These are phyloP conservation scores for Saccharomyces hybrid DNA, from an alignment of 1,139 yeast species.

Conservation along the genomic window DNA sequence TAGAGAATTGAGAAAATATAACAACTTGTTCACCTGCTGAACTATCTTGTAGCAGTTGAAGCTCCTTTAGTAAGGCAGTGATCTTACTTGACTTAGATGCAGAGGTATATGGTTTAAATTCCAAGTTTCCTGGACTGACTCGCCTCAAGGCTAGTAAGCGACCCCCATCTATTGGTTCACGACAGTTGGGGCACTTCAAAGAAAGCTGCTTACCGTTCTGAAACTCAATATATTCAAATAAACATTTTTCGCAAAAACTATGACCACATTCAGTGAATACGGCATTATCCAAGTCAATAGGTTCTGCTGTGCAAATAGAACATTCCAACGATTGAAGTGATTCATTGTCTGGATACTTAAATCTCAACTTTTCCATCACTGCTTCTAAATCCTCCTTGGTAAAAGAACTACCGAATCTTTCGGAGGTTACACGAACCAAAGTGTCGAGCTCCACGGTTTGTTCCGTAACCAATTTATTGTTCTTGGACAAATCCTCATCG, in stretches of 20 bases:
- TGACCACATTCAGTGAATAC: constrained; percentile 78
- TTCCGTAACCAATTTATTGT: constrained; percentile 32
- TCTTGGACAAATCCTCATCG: constrained; percentile 34
- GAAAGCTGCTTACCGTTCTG: constrained; percentile 28
- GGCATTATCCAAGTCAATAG: constrained; percentile 48
- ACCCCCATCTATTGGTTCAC: constrained; percentile 19
- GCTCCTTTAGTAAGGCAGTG: constrained; percentile 56
- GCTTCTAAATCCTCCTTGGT: constrained; percentile 29
- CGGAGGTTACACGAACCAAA: constrained; percentile 4
- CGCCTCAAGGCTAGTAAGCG: constrained; percentile 19
- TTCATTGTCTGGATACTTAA: constrained; percentile 26
- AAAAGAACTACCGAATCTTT: constrained; percentile 4
- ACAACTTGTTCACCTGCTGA: constrained; percentile 66
- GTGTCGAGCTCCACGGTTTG: constrained; percentile 9
- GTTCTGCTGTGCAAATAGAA: constrained; percentile 69
- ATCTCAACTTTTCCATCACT: constrained; percentile 32
- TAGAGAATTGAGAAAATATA: constrained; percentile 86
- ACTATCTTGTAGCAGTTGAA: constrained; percentile 45
- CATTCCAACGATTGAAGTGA: constrained; percentile 59
- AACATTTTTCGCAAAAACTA: constrained; percentile 64
- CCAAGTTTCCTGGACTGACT: constrained; percentile 7
- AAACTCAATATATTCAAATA: constrained; percentile 57
- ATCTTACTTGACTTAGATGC: constrained; percentile 58
- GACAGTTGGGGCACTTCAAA: constrained; percentile 53
- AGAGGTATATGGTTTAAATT: constrained; percentile 21